phyloP scores from a whole-genome alignment of 129 eudicot species.

The Centaurea solstitialis region DNA sequence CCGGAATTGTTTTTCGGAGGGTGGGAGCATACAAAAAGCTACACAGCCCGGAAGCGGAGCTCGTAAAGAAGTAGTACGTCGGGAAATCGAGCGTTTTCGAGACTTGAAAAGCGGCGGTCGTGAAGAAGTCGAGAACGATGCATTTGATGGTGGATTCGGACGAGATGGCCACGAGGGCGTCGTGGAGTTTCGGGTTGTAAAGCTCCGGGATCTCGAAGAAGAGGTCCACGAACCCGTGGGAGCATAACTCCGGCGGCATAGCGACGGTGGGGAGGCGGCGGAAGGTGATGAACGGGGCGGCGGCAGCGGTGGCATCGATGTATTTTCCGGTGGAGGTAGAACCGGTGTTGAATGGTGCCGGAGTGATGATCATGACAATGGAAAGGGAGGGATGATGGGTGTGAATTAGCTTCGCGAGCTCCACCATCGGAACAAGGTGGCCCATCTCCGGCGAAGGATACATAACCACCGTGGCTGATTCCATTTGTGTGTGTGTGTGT shows the following conservation, averaged over 20 bases:
- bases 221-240: slow-evolving; percentile 22
- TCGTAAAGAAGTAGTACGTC: too few relatives aligned
- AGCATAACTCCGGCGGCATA: slow-evolving; percentile 23
- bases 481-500: too few relatives aligned
- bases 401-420: slow-evolving; percentile 48
- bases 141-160: slow-evolving; percentile 21
- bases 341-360: slow-evolving; percentile 27
- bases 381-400: slow-evolving; percentile 37
- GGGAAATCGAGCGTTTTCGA: too few relatives aligned
- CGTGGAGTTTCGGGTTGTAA: slow-evolving; percentile 37
- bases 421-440: slow-evolving; percentile 62
- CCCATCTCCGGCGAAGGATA: slow-evolving; percentile 56
- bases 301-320: slow-evolving; percentile 37
- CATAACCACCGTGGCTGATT: slow-evolving; percentile 30
- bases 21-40: too few relatives aligned
- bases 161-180: slow-evolving; percentile 44
- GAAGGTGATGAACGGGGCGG: slow-evolving; percentile 56
- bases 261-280: slow-evolving; percentile 43
- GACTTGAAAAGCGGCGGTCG: too few relatives aligned
- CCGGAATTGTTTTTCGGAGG: too few relatives aligned
- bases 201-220: slow-evolving; percentile 42
- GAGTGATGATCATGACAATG: slow-evolving; percentile 18
- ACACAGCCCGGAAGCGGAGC: too few relatives aligned
- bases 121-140: too few relatives aligned
- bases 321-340: slow-evolving; percentile 34